These are phyloP conservation scores for Ogataea nitratoaversa DNA, from an alignment of 805 yeast genomes.

Conservation along the genomic window DNA sequence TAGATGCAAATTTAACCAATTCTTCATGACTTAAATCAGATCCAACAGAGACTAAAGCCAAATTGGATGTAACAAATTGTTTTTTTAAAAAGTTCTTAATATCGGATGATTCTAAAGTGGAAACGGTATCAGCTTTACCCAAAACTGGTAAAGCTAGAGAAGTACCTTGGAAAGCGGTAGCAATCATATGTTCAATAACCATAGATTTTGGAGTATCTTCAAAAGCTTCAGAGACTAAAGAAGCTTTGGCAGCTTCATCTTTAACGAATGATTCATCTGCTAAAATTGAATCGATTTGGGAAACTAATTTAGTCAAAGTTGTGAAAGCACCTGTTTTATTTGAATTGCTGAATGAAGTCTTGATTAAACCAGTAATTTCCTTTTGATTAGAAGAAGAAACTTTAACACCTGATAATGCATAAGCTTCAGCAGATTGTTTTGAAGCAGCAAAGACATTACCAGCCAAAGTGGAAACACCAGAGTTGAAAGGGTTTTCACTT, in stretches of 20 bases:
- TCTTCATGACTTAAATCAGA: constrained; percentile 60
- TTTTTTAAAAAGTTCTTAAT: constrained; percentile 49
- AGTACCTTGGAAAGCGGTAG: constrained; percentile 85
- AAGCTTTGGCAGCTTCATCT: constrained; percentile 42
- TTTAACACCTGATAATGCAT: constrained; percentile 49
- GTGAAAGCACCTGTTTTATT: constrained; percentile 49
- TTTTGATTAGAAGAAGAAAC: constrained; percentile 51
- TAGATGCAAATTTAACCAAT: constrained; percentile 62
- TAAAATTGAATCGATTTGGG: constrained; percentile 33
- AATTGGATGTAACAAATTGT: constrained; percentile 58
- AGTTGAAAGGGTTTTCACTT: constrained; percentile 74
- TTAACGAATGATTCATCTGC: constrained; percentile 41
- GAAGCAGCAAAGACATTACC: constrained; percentile 44
- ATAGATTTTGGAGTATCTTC: constrained; percentile 54
- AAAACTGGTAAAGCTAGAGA: constrained; percentile 71
- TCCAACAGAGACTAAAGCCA: constrained; percentile 67
- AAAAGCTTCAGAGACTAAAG: constrained; percentile 44
- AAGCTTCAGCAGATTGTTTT: constrained; percentile 29
- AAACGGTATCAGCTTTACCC: constrained; percentile 68
- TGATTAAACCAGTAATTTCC: constrained; percentile 61
- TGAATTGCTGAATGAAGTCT: constrained; percentile 59
- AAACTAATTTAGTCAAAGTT: constrained; percentile 42
- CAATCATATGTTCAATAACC: constrained; percentile 71
- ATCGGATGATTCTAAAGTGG: constrained; percentile 56
- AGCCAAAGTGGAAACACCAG: constrained; percentile 71